phyloP scores from a whole-genome alignment of 139 green algal species.

The Tetradesmus lagerheimii region DNA sequence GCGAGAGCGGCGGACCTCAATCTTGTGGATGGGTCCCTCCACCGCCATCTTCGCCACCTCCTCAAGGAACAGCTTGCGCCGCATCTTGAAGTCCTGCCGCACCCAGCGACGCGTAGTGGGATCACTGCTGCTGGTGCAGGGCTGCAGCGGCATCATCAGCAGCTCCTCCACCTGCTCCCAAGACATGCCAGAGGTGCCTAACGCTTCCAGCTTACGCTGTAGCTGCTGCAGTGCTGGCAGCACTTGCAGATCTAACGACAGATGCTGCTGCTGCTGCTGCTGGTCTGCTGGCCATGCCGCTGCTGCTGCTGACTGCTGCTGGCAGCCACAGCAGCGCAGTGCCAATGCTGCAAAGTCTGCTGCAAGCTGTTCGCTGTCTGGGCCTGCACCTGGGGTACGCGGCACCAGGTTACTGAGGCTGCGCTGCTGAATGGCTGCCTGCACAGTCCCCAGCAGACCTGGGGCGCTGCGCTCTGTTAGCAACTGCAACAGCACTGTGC shows the following conservation, averaged over 20 bases:
- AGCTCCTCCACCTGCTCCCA: slow-evolving; percentile 77
- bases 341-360: slow-evolving; percentile 55
- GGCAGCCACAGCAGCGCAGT: slow-evolving; percentile 54
- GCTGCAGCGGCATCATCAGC: slow-evolving; percentile 71
- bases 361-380: slow-evolving; percentile 30
- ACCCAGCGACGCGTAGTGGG: slow-evolving; percentile 65
- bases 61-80: slow-evolving; percentile 69
- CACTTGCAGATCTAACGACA: slow-evolving; percentile 60
- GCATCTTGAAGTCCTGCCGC: slow-evolving; percentile 72
- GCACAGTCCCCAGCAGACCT: slow-evolving; percentile 61
- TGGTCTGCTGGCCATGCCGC: background rate
- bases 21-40: slow-evolving; percentile 72
- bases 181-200: slow-evolving; percentile 59
- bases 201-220: slow-evolving; percentile 36
- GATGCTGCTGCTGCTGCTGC: slow-evolving; percentile 22
- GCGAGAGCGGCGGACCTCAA: slow-evolving; percentile 59
- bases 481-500: slow-evolving; percentile 71
- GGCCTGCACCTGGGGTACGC: slow-evolving; percentile 34
- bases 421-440: slow-evolving; percentile 51
- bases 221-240: slow-evolving; percentile 65
- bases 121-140: slow-evolving; percentile 44
- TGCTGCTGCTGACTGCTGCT: slow-evolving; percentile 24
- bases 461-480: slow-evolving; percentile 66
- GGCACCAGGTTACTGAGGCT: slow-evolving; percentile 63
- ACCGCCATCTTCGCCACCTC: slow-evolving; percentile 72